phyloP scores from a whole-genome alignment of 73 alveolate species.

The Halteria grandinella region DNA sequence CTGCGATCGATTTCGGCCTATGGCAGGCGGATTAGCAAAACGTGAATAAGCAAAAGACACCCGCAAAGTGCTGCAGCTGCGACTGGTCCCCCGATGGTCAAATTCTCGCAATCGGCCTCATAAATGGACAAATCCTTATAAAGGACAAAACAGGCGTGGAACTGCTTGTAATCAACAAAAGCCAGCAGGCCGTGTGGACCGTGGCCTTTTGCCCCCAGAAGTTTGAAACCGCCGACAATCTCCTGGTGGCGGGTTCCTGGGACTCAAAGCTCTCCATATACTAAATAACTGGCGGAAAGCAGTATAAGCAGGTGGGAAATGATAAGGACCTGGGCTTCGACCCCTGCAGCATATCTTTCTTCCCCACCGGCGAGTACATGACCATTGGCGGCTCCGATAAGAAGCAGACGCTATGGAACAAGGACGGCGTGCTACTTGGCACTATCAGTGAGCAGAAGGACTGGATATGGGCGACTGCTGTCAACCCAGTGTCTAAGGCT shows the following conservation, averaged over 20 bases:
- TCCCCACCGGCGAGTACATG: constrained; percentile 75
- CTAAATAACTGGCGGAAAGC: constrained; percentile 59
- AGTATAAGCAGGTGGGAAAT: constrained; percentile 65
- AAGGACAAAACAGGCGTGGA: constrained; percentile 75
- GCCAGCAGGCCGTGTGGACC: constrained; percentile 80
- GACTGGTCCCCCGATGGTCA: constrained; percentile 85
- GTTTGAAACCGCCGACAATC: constrained; percentile 65
- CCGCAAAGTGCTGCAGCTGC: constrained; percentile 63
- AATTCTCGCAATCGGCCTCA: constrained; percentile 74
- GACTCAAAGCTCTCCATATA: constrained; percentile 81
- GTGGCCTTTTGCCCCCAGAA: constrained; percentile 70
- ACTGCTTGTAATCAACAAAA: constrained; percentile 55
- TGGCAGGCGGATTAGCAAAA: constrained; percentile 72
- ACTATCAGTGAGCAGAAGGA: constrained; percentile 73
- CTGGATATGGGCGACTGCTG: constrained; percentile 79
- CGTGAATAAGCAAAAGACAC: constrained; percentile 64
- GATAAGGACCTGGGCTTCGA: constrained; percentile 78
- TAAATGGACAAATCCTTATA: constrained; percentile 63
- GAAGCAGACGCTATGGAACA: constrained; percentile 79
- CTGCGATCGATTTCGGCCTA: constrained; percentile 81
- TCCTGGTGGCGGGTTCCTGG: constrained; percentile 89
- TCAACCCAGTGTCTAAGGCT: constrained; percentile 52
- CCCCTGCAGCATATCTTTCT: constrained; percentile 75
- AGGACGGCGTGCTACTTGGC: constrained; percentile 78
- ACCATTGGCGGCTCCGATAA: constrained; percentile 79